Evolutionary conservation across 768 basidiomycete species (phyloP), one percentile per base, ranked within the genome.

Genomic region (Boletus edulis): DNA sequence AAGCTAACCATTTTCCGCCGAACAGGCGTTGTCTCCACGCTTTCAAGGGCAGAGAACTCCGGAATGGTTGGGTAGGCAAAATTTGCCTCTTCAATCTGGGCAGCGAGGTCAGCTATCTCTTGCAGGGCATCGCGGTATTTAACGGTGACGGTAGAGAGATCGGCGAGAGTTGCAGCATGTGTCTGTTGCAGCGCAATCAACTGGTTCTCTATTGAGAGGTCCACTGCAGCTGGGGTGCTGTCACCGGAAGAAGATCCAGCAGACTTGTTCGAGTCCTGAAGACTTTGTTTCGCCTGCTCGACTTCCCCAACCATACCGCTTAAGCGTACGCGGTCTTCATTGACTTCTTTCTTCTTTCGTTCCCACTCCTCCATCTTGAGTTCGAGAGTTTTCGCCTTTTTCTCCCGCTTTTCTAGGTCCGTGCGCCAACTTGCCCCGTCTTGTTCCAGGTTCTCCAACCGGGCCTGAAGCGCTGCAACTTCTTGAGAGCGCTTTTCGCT

Each of bases 91-190:
- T 94, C 84, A 32, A 96, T 85, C 69, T 97, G 93, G n/a, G 85
- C 81, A 17, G 88, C 87, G 39, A 99, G 81, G 63, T 95, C 93
- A n/a, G 89, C 89, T 55, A 99, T 96, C 71, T 96, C 91, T 46
- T 83, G 82, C 31, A 98, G 79, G 17, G 95, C 91, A 56, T 96
- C 90, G 31, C 86, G 85, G 67, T 95, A 98, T 70, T 95, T 95
- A 51, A 75, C 72, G 1, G 87, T 85, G 35, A 97, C 81, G 2
- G 83, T 78, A 8, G 91, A 85, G 37, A 95, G 79, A 61, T 95
- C 91, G 9, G 83, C 76, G 20, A 95, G 78, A 0, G 91, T 92
- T 40, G 86, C 86, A 11, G 83, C 83, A 62, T 94, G 90, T 4
- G 86, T 89, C 65, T 91, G 82, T 65, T 89, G 90, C n/a, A 98